Evolutionary conservation across 805 yeast species (phyloP).

Genomic region (Saccharomycopsis selenospora): DNA sequence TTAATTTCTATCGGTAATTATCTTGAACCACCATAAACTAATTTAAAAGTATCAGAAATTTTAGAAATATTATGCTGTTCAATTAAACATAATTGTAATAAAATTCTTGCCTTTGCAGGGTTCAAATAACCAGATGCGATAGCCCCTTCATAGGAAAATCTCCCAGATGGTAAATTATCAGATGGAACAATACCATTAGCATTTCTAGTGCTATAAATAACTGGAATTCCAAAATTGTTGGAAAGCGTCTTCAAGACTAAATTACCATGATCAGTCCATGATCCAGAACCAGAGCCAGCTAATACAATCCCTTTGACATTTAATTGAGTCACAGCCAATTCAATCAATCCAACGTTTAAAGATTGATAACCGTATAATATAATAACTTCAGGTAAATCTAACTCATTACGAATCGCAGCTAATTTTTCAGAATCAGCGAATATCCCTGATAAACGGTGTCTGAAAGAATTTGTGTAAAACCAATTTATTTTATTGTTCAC

Average conservation of each 20-base stretch:
- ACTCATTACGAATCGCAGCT: slow-evolving; percentile 10
- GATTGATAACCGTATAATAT: slow-evolving; percentile 58
- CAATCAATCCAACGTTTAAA: slow-evolving; percentile 41
- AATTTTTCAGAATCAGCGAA: slow-evolving; percentile 18
- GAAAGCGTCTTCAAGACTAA: slow-evolving; percentile 35
- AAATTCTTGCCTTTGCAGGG: slow-evolving; percentile 44
- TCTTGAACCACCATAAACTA: slow-evolving; percentile 45
- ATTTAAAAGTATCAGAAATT: slow-evolving; percentile 40
- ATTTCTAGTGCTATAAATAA: slow-evolving; percentile 58
- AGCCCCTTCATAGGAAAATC: slow-evolving; percentile 25
- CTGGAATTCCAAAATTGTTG: slow-evolving; percentile 38
- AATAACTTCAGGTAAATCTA: slow-evolving; percentile 37
- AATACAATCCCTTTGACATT: slow-evolving; percentile 49
- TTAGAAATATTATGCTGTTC: slow-evolving; percentile 33
- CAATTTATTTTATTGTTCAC: slow-evolving; percentile 58
- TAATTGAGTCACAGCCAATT: slow-evolving; percentile 38
- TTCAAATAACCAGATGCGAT: slow-evolving; percentile 47
- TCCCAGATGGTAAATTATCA: slow-evolving; percentile 29
- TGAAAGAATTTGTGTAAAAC: slow-evolving; percentile 19
- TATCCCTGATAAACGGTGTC: slow-evolving; percentile 15
- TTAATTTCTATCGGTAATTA: no score
- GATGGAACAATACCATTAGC: slow-evolving; percentile 66
- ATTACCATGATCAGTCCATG: slow-evolving; percentile 46
- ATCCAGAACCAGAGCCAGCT: slow-evolving; percentile 71
- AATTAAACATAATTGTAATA: slow-evolving; percentile 42